These are phyloP conservation scores for Hansfordia pulvinata DNA, from an alignment of 2,329 filamentous ascomycete genomes.

Conservation along the genomic window DNA sequence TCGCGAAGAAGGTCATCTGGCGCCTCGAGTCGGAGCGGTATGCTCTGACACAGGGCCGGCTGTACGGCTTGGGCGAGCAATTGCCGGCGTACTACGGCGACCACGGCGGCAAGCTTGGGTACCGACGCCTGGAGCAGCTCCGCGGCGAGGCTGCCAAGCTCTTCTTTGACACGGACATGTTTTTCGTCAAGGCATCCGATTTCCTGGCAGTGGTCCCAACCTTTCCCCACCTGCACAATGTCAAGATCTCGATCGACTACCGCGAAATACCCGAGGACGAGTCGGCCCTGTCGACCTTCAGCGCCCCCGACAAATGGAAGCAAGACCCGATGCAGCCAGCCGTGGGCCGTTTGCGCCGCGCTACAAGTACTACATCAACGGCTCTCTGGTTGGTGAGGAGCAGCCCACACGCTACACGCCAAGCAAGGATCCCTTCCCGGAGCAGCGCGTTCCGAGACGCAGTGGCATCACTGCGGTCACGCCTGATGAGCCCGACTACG, in stretches of 20 bases:
- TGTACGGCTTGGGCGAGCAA: conserved; percentile 39
- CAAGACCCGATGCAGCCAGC: conserved; percentile 38
- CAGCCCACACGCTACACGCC: conserved; percentile 29
- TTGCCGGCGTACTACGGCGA: conserved; percentile 36
- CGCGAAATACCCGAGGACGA: conserved; percentile 42
- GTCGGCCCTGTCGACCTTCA: conserved; percentile 25
- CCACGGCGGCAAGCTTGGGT: conserved; percentile 28
- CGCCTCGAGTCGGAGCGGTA: conserved; percentile 42
- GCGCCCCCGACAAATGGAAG: conserved; percentile 39
- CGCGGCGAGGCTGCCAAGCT: conserved; percentile 34
- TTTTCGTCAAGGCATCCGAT: conserved; percentile 55
- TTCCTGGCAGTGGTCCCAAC: conserved; percentile 44
- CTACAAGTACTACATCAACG: conserved; percentile 45
- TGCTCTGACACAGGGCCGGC: conserved; percentile 32
- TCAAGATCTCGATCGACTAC: conserved; percentile 44
- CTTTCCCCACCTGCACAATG: conserved; percentile 41
- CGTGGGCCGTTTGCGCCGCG: conserved; percentile 40
- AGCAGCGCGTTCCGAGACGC: conserved; percentile 39
- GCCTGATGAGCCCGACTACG: conserved; percentile 43
- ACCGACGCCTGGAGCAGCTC: conserved; percentile 28
- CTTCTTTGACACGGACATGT: conserved; percentile 46
- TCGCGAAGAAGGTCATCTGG: conserved; percentile 48
- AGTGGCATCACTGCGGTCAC: conserved; percentile 35
- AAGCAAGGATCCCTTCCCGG: conserved; percentile 40
- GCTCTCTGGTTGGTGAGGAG: conserved; percentile 36